Conservation (phyloP, 2,329 filamentous ascomycete species). For the Aureobasidium sp. region DNA sequence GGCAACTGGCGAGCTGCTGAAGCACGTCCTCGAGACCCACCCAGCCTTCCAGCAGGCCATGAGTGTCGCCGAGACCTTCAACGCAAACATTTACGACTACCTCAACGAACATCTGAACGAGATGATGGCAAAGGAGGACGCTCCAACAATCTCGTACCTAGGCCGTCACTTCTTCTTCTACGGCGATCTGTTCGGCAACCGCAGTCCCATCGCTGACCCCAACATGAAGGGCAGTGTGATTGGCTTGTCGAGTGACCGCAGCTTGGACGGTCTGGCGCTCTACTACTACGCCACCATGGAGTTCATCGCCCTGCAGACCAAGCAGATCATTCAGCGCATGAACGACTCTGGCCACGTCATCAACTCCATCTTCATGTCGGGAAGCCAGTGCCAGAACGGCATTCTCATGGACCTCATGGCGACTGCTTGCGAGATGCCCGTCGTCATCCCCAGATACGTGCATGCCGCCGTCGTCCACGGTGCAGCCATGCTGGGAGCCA, state of each 20-base stretch:
- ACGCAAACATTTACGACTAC: slow-evolving; percentile 90
- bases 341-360: slow-evolving; percentile 83
- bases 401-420: slow-evolving; percentile 88
- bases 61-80: slow-evolving; percentile 71
- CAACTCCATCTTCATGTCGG: slow-evolving; percentile 95
- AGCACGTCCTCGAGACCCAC: slow-evolving; percentile 92
- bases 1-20: slow-evolving; percentile 87
- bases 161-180: slow-evolving; percentile 98
- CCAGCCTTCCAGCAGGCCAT: slow-evolving; percentile 77
- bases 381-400: slow-evolving; percentile 92
- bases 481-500: slow-evolving; percentile 96
- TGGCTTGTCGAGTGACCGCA: slow-evolving; percentile 80
- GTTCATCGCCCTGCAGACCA: slow-evolving; percentile 94
- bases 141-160: slow-evolving; percentile 75
- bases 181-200: slow-evolving; percentile 93
- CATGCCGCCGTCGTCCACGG: slow-evolving; percentile 94
- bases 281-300: slow-evolving; percentile 97
- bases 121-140: slow-evolving; percentile 60
- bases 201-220: slow-evolving; percentile 85
- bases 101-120: slow-evolving; percentile 80
- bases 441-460: slow-evolving; percentile 87
- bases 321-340: slow-evolving; percentile 92
- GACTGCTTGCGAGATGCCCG: slow-evolving; percentile 83
- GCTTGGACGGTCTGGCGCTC: slow-evolving; percentile 76
- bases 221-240: slow-evolving; percentile 89